These are phyloP conservation scores for Sugiyamaella floridensis DNA, from an alignment of 805 yeast species.

Conservation along the genomic window DNA sequence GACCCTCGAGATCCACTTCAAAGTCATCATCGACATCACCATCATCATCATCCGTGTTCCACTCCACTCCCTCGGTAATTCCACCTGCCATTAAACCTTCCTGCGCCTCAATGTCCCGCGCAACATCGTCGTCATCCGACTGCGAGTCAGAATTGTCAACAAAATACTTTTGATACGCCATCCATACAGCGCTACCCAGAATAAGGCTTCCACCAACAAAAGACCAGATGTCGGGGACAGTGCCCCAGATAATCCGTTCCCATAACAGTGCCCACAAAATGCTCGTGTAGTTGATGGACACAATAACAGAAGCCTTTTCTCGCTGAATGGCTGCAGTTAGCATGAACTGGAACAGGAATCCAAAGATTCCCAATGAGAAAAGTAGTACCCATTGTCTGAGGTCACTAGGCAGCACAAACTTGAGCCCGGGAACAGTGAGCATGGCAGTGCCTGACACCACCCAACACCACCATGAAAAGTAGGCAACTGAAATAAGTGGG, in stretches of 20 bases:
- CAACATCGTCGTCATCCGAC: no score
- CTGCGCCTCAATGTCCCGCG: no score
- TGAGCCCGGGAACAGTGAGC: constrained; percentile 48
- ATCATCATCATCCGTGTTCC: neutral
- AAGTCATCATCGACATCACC: neutral
- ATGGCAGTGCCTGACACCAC: constrained; percentile 50
- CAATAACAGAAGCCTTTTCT: constrained; percentile 69
- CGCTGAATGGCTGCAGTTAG: constrained; percentile 78
- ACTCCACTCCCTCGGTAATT: neutral
- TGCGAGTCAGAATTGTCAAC: neutral
- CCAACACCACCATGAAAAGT: constrained; percentile 58
- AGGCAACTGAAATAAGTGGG: constrained; percentile 71
- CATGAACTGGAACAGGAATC: constrained; percentile 75
- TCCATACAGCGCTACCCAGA: constrained; percentile 54
- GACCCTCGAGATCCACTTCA: neutral
- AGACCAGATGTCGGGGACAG: constrained; percentile 63
- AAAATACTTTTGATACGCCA: constrained; percentile 21
- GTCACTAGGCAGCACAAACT: constrained; percentile 57
- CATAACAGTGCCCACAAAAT: constrained; percentile 71
- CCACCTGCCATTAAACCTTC: no score
- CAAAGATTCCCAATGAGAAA: constrained; percentile 58
- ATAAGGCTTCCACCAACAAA: constrained; percentile 64
- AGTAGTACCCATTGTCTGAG: constrained; percentile 60
- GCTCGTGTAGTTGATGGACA: constrained; percentile 69
- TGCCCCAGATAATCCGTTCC: constrained; percentile 67